phyloP scores from a whole-genome alignment of 2,329 filamentous ascomycete species.

The Colletotrichum lindemuthianum region DNA sequence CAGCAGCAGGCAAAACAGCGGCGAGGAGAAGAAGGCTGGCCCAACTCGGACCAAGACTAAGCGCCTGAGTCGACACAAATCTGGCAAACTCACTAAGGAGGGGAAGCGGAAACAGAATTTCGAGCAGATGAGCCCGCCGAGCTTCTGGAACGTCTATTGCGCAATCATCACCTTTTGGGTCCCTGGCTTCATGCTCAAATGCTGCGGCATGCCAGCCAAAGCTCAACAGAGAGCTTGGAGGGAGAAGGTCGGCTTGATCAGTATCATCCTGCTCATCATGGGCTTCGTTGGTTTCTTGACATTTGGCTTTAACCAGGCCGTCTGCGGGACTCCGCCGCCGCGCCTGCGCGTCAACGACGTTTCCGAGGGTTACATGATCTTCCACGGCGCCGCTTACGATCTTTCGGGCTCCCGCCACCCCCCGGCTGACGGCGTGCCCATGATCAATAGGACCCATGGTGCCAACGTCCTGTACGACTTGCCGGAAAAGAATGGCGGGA shows the following conservation, averaged over 20 bases:
- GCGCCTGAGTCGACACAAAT: slow-evolving; percentile 55
- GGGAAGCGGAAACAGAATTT: slow-evolving; percentile 64
- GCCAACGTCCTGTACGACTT: slow-evolving; percentile 90
- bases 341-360: slow-evolving; percentile 88
- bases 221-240: slow-evolving; percentile 94
- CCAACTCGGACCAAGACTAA: slow-evolving; percentile 43
- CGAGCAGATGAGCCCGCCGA: slow-evolving; percentile 80
- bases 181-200: slow-evolving; percentile 84
- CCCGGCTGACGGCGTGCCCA: slow-evolving; percentile 79
- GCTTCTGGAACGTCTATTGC: slow-evolving; percentile 95
- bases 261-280: slow-evolving; percentile 90
- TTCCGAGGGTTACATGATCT: slow-evolving; percentile 87
- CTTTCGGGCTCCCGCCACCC: slow-evolving; percentile 82
- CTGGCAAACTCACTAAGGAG: slow-evolving; percentile 73
- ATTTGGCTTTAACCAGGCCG: slow-evolving; percentile 91
- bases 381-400: slow-evolving; percentile 92
- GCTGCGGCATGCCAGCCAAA: slow-evolving; percentile 85
- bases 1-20: slow-evolving; percentile 44
- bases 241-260: slow-evolving; percentile 97
- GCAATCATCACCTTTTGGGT: slow-evolving; percentile 94
- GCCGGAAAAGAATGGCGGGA: slow-evolving; percentile 82
- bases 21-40: slow-evolving; percentile 51
- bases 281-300: slow-evolving; percentile 92
- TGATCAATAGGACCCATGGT: slow-evolving; percentile 55
- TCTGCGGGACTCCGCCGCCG: slow-evolving; percentile 78